Percentiles rank a stretch among this genome's conserved stretches.
Evolutionary conservation across 805 yeast species (phyloP).

Genomic region (Myxozyma udenii): DNA sequence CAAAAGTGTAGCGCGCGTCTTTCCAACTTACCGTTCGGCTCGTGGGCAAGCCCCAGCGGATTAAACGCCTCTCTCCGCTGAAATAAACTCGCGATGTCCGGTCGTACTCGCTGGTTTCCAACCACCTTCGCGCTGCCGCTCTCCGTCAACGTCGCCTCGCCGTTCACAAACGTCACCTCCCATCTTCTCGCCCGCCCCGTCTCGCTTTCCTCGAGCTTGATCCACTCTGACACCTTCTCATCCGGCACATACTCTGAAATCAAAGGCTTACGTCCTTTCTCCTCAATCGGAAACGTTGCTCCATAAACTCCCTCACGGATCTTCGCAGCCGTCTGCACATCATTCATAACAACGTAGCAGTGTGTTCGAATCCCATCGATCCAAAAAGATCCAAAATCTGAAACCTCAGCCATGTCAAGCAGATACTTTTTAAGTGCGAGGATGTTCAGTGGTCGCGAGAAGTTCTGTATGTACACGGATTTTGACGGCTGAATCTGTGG

Average conservation of each 20-base stretch:
- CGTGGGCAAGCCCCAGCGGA: slow-evolving; percentile 11
- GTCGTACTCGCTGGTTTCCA: neutral
- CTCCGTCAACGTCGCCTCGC: slow-evolving; percentile 3
- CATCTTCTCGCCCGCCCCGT: slow-evolving; percentile 11
- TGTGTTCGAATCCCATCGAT: slow-evolving; percentile 27
- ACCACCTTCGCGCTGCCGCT: neutral
- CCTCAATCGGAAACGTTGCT: slow-evolving; percentile 22
- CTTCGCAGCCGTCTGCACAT: slow-evolving; percentile 11
- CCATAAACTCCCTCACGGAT: slow-evolving; percentile 16
- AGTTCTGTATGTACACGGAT: slow-evolving; percentile 19
- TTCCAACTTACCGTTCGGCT: neutral
- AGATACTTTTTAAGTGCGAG: slow-evolving; percentile 10
- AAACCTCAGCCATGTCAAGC: slow-evolving; percentile 1
- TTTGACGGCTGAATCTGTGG: slow-evolving; percentile 6
- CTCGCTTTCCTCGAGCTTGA: slow-evolving; percentile 16
- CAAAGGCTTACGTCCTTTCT: slow-evolving; percentile 15
- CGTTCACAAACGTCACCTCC: slow-evolving; percentile 19
- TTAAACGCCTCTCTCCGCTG: slow-evolving; percentile 1
- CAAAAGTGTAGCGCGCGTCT: neutral
- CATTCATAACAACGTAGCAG: slow-evolving; percentile 13
- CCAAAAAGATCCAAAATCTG: slow-evolving; percentile 15
- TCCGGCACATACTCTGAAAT: slow-evolving; percentile 19
- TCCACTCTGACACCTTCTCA: slow-evolving; percentile 17
- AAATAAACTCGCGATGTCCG: neutral
- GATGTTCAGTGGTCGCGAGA: slow-evolving; percentile 27